Base-by-base conservation (phyloP, 768 basidiomycete species). In the Lactarius hatsudake region DNA sequence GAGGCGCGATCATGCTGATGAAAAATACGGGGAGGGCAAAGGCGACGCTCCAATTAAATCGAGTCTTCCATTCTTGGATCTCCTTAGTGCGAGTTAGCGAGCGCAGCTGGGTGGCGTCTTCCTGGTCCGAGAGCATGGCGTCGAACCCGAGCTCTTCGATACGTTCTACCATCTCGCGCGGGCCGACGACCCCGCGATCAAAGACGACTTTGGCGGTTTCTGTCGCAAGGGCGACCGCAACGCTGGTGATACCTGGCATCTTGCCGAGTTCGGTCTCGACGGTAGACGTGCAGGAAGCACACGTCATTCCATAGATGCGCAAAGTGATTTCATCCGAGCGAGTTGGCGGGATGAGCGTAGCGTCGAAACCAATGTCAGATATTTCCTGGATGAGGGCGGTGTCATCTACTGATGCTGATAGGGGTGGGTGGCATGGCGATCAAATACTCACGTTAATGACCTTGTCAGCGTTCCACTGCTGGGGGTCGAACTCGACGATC, bases 11-110 rank as follows among this genome's bases (percentile, higher is more conserved):
- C 96, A 98, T 98, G 67, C 84, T 82, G 62, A 98, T 79, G 76
- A 97, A 86, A 79, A 98, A 98, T 48, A 96, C 94, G n/a, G 97
- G 97, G 0, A 96, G 69, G 60, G 94, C 94, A 74, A 99, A 96
- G 10, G 79, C 72, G 34, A 89, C 69, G 74, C 88, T 86, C 82
- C 87, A 87, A 42, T 86, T 74, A 79, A 98, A 88, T 28, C 94
- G 88, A 23, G 77, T 77, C 54, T 86, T 81, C 97, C 97, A 99
- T 74, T 96, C 90, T 70, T 90, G 83, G 51, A 98, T 89, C 76
- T 98, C 97, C 77, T 93, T 94, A 36, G 90, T 89, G 12, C 93
- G 87, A 3, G 89, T 89, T 63, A 97, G 87, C 0, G 93, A 94
- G 62, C 87, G 87, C 12, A 93, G 80, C 75, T 97, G 94, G 7